Evolutionary conservation across 352 stramenopile genomes (phyloP), one percentile per base, ranked within the genome.

Genomic region (Saprolegnia diclina): DNA sequence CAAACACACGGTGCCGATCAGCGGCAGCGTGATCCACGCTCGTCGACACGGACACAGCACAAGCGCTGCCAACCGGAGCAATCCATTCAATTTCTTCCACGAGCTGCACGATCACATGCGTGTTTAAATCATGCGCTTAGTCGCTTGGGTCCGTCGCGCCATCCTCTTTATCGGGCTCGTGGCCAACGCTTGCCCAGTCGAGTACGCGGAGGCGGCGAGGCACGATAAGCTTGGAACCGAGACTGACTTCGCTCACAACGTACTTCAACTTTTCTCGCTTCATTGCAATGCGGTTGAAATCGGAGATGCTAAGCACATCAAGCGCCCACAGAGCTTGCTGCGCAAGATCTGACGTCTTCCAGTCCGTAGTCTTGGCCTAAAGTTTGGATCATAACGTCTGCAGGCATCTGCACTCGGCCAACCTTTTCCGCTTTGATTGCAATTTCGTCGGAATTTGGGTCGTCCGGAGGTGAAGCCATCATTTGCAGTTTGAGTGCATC

Each of bases 241-340:
- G 71, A 10, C 77, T 79, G 57, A 91, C 87, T 64, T 91, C 83
- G 63, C 85, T 76, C 50, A 91, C 76, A 45, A 91, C 64, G 57
- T 88, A 91, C 76, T 88, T 91, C 57, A 91, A 74, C 32, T 75
- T 76, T 57, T 87, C 78, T 32, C 80, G 72, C 73, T 91, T 91
- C 81, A 91, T 91, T 72, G 81, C 75, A 38, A 76, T 79, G 7
- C 88, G 76, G 70, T 91, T 91, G 64, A 84, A 89, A 52, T 87
- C 80, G 14, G 89, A 70, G 56, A 67, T 79, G 45, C 79, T 78
- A 38, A 91, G 74, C 56, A 89, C 64, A 48, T 91, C 83, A n/a
- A 91, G 75, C 5, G 83, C 77, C 83, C 83, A 91, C n/a, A 89
- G 73, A 16, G 80, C 79, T 52, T 83, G 81, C 63, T 91, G 83